Conservation (phyloP, 2,329 filamentous ascomycete species). For the Colletotrichum eremochloae region DNA sequence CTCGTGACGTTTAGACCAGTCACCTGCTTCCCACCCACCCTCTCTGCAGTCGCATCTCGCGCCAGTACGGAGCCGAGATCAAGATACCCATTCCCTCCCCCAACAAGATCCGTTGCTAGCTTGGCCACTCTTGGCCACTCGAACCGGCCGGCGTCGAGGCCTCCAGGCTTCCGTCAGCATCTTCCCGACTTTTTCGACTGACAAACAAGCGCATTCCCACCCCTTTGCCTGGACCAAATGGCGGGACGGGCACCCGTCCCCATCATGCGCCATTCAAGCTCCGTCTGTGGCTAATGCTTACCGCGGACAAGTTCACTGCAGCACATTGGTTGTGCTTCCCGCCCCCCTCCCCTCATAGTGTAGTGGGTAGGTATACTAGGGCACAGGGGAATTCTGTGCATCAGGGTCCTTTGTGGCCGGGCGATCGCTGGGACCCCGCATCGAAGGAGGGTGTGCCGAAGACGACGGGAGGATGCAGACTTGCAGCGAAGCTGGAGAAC, state of each 20-base stretch:
- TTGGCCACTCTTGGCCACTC: constrained; percentile 1
- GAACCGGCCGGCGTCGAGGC: background rate
- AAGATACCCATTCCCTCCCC: constrained; percentile 11
- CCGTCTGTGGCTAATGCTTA: constrained; percentile 33
- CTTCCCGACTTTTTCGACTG: constrained; percentile 18
- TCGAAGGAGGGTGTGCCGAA: constrained; percentile 5
- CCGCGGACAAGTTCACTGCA: background rate
- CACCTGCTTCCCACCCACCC: constrained; percentile 20
- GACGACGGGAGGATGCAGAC: constrained; percentile 28
- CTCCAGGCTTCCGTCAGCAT: background rate
- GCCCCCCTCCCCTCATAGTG: background rate
- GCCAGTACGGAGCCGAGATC: constrained; percentile 26
- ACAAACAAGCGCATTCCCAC: background rate
- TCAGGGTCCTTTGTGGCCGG: constrained; percentile 40
- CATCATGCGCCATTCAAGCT: background rate
- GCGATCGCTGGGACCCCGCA: constrained; percentile 36
- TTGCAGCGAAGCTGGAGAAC: constrained; percentile 26
- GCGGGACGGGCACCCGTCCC: background rate
- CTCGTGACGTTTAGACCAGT: constrained; percentile 33
- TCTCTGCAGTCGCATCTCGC: constrained; percentile 18
- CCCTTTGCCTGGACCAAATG: constrained; percentile 6
- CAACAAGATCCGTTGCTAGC: constrained; percentile 1
- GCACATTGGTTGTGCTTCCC: constrained; percentile 8
- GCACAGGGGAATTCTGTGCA: constrained; percentile 28
- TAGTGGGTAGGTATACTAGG: background rate